Evolutionary conservation across 108 stramenopile genomes (phyloP).

Genomic region (Nitzschia sp.): DNA sequence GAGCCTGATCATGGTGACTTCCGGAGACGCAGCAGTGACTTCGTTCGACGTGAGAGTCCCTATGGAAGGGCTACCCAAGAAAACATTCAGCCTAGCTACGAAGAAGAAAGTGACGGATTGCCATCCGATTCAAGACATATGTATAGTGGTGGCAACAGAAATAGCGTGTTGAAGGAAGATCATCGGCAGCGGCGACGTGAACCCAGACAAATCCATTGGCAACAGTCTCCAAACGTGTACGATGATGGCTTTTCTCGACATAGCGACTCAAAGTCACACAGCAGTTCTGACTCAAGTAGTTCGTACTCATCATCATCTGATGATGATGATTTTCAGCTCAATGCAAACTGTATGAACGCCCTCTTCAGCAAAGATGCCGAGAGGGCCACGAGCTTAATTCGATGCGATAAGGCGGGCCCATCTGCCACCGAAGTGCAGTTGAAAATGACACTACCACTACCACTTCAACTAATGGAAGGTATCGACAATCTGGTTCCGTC

Average conservation of each 20-base stretch:
- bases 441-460: constrained; percentile 32
- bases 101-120: background rate
- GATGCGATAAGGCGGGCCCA: constrained; percentile 16
- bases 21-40: background rate
- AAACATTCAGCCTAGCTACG: background rate
- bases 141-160: no score
- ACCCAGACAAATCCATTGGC: background rate
- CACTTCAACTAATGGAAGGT: constrained; percentile 23
- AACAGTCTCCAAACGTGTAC: background rate
- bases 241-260: constrained; percentile 5
- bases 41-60: background rate
- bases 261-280: constrained; percentile 4
- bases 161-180: no score
- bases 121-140: background rate
- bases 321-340: constrained; percentile 9
- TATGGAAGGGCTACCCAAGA: background rate
- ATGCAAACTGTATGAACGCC: constrained; percentile 24
- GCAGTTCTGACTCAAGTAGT: constrained; percentile 8
- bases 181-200: no score
- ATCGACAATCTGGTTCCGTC: constrained; percentile 17
- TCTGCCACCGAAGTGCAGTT: constrained; percentile 21
- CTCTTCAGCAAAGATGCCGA: constrained; percentile 12
- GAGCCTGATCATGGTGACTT: no score
- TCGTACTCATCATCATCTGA: constrained; percentile 4
- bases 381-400: constrained; percentile 7